Evolutionary conservation across 345 rosid species (phyloP).

Genomic region (Populus alba): DNA sequence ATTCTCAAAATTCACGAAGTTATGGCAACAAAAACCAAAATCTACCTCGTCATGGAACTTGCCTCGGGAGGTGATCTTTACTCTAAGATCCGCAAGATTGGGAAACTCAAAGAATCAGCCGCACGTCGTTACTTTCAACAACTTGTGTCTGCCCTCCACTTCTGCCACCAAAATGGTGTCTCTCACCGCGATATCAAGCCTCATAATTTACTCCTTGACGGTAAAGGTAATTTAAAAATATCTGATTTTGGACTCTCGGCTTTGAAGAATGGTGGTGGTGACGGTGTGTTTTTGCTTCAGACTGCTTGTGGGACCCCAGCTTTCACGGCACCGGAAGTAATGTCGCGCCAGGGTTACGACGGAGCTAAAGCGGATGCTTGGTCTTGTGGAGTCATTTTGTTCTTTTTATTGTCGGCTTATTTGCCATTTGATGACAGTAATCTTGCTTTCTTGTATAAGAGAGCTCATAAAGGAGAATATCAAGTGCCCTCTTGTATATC

Average conservation of each 20-base stretch:
- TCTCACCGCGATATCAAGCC: conserved; percentile 91
- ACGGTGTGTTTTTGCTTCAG: conserved; percentile 30
- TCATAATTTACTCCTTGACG: conserved; percentile 74
- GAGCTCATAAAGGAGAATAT: conserved; percentile 51
- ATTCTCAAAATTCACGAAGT: conserved; percentile 77
- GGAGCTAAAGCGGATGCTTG: conserved; percentile 73
- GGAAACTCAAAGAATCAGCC: conserved; percentile 46
- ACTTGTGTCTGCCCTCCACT: conserved; percentile 65
- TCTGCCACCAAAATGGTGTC: conserved; percentile 80
- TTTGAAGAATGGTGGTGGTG: conserved; percentile 28
- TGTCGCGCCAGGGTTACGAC: conserved; percentile 45
- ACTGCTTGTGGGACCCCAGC: conserved; percentile 68
- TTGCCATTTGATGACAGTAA: conserved; percentile 67
- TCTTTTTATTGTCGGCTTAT: conserved; percentile 48
- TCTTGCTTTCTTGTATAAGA: conserved; percentile 52
- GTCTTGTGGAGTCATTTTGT: conserved; percentile 90
- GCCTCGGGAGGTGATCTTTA: conserved; percentile 80
- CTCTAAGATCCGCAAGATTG: conserved; percentile 37
- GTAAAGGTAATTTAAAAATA: conserved; percentile 57
- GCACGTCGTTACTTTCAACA: conserved; percentile 75
- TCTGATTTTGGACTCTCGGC: conserved; percentile 83
- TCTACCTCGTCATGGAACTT: conserved; percentile 75
- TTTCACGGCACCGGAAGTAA: conserved; percentile 68
- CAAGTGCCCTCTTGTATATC: conserved; percentile 55
- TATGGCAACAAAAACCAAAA: conserved; percentile 77